These are phyloP conservation scores for Gelatoporia subvermispora DNA, from an alignment of 768 basidiomycete species.

Conservation along the genomic window DNA sequence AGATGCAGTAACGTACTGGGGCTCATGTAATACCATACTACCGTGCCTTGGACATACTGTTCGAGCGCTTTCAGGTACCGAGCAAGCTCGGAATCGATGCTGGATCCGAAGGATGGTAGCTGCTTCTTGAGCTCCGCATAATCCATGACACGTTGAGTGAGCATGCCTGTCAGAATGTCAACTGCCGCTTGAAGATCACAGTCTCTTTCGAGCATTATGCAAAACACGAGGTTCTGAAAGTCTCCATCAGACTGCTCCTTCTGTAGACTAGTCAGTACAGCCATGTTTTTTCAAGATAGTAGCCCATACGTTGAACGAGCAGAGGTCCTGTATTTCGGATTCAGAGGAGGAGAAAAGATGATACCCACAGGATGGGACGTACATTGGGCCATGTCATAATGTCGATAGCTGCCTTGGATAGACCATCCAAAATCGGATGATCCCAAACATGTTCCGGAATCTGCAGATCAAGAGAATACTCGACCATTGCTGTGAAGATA, in stretches of 20 bases:
- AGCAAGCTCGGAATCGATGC: constrained; percentile 29
- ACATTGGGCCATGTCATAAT: constrained; percentile 38
- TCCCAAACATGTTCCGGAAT: constrained; percentile 33
- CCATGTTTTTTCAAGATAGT: neutral
- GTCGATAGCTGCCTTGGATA: constrained; percentile 37
- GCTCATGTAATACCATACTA: constrained; percentile 22
- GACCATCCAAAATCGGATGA: constrained; percentile 28
- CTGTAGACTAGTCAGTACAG: constrained; percentile 11
- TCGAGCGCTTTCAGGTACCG: constrained; percentile 30
- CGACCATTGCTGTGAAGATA: constrained; percentile 26
- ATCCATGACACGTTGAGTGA: constrained; percentile 29
- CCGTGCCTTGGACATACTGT: constrained; percentile 35
- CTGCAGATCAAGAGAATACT: constrained; percentile 33
- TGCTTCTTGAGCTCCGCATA: constrained; percentile 27
- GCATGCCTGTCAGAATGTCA: constrained; percentile 33
- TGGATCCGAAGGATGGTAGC: constrained; percentile 30
- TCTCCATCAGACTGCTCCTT: constrained; percentile 37
- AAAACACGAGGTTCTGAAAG: constrained; percentile 37
- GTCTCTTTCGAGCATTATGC: constrained; percentile 31
- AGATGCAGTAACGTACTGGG: too few species aligned
- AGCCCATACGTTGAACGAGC: constrained; percentile 11
- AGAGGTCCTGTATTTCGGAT: neutral
- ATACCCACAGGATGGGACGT: too few species aligned
- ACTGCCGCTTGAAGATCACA: constrained; percentile 30
- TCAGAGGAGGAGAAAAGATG: too few species aligned